A percentile compares a stretch with the other conserved stretches of the same genome.
Conservation (phyloP, 768 basidiomycete genomes). For the Heimioporus sp. region DNA sequence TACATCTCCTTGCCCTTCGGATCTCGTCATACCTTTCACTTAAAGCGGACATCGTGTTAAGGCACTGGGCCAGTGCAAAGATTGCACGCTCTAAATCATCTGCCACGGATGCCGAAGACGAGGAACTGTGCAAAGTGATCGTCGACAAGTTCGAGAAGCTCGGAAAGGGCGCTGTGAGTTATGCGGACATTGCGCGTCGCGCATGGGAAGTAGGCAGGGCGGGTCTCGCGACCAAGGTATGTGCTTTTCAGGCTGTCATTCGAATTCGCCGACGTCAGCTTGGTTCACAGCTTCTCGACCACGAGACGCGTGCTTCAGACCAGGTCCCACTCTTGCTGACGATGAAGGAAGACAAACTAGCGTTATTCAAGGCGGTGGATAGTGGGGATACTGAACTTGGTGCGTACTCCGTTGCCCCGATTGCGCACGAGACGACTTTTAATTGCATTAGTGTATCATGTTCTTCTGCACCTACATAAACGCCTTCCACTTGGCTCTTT, state of each 20-base stretch:
- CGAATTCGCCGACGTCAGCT: neutral
- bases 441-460: constrained; percentile 74
- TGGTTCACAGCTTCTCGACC: constrained; percentile 71
- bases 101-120: constrained; percentile 64
- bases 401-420: constrained; percentile 32
- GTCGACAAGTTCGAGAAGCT: constrained; percentile 88
- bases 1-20: constrained; percentile 90
- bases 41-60: constrained; percentile 83
- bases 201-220: constrained; percentile 89
- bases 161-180: constrained; percentile 78
- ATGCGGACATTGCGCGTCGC: constrained; percentile 90
- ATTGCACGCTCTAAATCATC: constrained; percentile 71
- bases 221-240: constrained; percentile 81
- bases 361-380: constrained; percentile 85
- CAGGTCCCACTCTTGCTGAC: constrained; percentile 89
- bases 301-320: constrained; percentile 84
- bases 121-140: constrained; percentile 75
- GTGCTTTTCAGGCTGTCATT: neutral
- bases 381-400: constrained; percentile 96
- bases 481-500: constrained; percentile 85
- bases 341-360: constrained; percentile 93
- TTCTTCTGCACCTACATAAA: constrained; percentile 83
- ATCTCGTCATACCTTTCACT: constrained; percentile 83
- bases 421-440: neutral
- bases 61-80: constrained; percentile 95